A percentile compares a stretch with the other conserved stretches of the same genome.
phyloP scores from a whole-genome alignment of 2,329 filamentous ascomycete species.

The Diplodia scrobiculata region DNA sequence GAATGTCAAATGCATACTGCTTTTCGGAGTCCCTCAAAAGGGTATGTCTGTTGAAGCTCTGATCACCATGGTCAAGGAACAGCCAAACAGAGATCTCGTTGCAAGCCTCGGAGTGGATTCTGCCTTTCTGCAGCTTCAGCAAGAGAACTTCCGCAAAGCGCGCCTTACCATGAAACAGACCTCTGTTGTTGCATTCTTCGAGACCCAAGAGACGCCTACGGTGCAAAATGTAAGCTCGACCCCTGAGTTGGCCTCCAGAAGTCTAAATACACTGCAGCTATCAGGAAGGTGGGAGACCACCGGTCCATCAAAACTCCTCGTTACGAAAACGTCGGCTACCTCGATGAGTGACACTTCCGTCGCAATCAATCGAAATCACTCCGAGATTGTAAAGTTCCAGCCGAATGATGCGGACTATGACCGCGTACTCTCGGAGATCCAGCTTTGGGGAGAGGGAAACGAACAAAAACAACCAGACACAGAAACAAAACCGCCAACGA shows the following conservation, averaged over 20 bases:
- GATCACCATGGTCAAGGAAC: neutral
- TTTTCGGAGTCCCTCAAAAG: slow-evolving; percentile 1
- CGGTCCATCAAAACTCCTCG: neutral
- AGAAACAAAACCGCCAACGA: neutral
- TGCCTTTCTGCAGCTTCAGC: neutral
- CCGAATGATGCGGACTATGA: neutral
- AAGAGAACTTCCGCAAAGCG: neutral
- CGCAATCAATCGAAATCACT: slow-evolving; percentile 2
- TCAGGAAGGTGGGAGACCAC: neutral
- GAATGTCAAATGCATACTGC: neutral
- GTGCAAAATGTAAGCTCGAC: neutral
- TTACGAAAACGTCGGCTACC: neutral
- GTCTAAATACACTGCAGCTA: neutral
- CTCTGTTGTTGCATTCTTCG: neutral
- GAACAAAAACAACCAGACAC: too few species aligned
- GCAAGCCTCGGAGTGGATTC: neutral
- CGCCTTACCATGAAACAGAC: neutral
- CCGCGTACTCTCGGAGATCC: neutral
- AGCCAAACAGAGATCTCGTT: slow-evolving; percentile 1
- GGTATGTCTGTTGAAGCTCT: neutral
- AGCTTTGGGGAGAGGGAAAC: neutral
- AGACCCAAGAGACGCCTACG: neutral
- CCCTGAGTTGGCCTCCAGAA: neutral
- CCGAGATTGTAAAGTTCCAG: neutral
- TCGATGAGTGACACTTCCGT: neutral